Evolutionary conservation across 495 filamentous ascomycete genomes (phyloP), one percentile per base, ranked within the genome.

Genomic region (Daldinia childiae): DNA sequence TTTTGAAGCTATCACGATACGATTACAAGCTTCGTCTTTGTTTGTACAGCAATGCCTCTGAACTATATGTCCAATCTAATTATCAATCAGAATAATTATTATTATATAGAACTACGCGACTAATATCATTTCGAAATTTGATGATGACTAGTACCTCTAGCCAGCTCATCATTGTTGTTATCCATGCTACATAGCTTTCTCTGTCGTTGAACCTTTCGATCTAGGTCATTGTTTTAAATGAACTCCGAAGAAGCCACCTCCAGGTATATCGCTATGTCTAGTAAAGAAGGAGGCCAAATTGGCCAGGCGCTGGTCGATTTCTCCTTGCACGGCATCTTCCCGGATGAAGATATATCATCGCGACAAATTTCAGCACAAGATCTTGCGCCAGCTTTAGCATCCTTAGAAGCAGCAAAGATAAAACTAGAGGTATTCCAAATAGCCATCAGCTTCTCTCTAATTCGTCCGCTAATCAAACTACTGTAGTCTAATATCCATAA

Each of bases 221-320:
- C 7, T 59, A 43, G 15, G 6, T 26, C 9, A 0, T 39, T 14
- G 1, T 30, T 9, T 17, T 7, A 21, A 36, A 48, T 3, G 1
- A 29, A 26, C 3, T 7, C 19, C 0, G 34, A 3, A 8, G 4
- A 54, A 17, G 6, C 27, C n/a, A 19, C 32, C 38, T 17, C 34
- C 4, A n/a, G 0, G 24, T 19, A 43, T n/a, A 50, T 11, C 15
- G 32, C 52, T 21, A 79, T 79, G 78, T 72, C 72, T 24, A 52
- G 12, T 68, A 69, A 32, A 64, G 73, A 60, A 69, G 43, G 27
- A n/a, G 51, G 34, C 64, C 59, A 82, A 48, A 76, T 94, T 64
- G 89, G 89, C 62, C 83, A 88, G 64, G 90, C 91, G 0, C 81
- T 97, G 26, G 86, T 96, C 38, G 82, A 89, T 55, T 94, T 92